Conservation (phyloP, 2,329 filamentous ascomycete species). For the Fusarium bulbicola region DNA sequence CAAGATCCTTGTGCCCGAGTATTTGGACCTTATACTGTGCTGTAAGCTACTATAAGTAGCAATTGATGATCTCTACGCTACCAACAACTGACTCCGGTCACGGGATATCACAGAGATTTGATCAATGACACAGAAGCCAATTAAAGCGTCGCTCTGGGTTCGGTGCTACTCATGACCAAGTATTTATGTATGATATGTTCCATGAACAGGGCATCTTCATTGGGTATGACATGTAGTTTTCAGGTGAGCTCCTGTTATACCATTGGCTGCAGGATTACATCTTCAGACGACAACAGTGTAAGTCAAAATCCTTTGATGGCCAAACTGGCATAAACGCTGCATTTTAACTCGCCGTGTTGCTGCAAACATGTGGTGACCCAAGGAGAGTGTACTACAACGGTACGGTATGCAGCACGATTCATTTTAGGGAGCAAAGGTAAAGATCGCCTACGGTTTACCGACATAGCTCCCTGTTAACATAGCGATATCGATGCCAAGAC, state of each 20-base stretch:
- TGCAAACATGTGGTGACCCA: background rate
- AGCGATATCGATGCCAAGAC: slow-evolving; percentile 16
- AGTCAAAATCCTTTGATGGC: background rate
- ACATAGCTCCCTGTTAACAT: background rate
- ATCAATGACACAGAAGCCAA: background rate
- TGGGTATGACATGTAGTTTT: background rate
- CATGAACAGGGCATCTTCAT: background rate
- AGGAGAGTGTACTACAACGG: background rate
- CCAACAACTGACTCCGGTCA: background rate
- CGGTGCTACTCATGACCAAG: background rate
- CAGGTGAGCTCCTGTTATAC: background rate
- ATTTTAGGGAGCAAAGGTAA: background rate
- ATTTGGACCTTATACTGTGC: background rate
- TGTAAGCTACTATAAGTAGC: background rate
- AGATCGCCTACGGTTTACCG: background rate
- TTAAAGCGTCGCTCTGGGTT: background rate
- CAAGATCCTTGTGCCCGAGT: background rate
- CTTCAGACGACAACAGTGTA: background rate
- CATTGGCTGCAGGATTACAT: background rate
- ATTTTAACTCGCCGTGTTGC: background rate
- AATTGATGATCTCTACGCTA: background rate
- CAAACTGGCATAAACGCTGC: background rate
- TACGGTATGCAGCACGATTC: background rate
- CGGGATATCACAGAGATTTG: background rate
- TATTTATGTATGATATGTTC: background rate